These are phyloP conservation scores for Penicillium paneum DNA, from an alignment of 2,329 filamentous ascomycete species.

Conservation along the genomic window DNA sequence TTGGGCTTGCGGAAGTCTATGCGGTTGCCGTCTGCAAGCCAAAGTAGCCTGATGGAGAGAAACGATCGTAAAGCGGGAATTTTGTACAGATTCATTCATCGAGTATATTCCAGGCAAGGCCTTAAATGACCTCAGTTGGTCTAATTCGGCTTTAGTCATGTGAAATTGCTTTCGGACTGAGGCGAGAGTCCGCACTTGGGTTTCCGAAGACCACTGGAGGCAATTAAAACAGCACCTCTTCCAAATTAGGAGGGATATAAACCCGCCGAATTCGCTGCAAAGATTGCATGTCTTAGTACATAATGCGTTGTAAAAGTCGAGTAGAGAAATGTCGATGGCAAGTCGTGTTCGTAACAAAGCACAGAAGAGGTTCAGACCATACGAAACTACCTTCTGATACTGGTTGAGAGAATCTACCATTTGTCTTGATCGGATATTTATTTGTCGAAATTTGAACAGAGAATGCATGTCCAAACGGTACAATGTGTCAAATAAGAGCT, in stretches of 20 bases:
- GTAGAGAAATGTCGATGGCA: constrained; percentile 9
- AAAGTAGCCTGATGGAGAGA: constrained; percentile 14
- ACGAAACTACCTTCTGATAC: constrained; percentile 9
- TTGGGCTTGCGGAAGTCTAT: constrained; percentile 2
- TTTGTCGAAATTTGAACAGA: constrained; percentile 17
- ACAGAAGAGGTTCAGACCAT: constrained; percentile 17
- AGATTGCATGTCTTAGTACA: constrained; percentile 7
- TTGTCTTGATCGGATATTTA: constrained; percentile 12
- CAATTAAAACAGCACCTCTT: constrained; percentile 12
- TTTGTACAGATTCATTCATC: constrained; percentile 13
- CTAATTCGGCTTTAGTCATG: constrained; percentile 7
- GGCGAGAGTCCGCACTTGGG: constrained; percentile 13
- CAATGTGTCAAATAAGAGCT: constrained; percentile 8
- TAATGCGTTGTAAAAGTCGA: constrained; percentile 16
- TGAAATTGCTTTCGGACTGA: constrained; percentile 11
- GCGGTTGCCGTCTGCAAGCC: constrained; percentile 8
- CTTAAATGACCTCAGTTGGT: constrained; percentile 11
- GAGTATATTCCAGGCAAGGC: constrained; percentile 15
- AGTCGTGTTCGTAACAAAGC: constrained; percentile 18
- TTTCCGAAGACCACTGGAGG: constrained; percentile 9
- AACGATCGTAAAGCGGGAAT: constrained; percentile 13
- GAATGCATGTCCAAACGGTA: constrained; percentile 10
- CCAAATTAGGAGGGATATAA: constrained; percentile 12
- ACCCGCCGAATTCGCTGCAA: constrained; percentile 11
- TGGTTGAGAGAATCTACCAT: constrained; percentile 14